phyloP scores from a whole-genome alignment of 306 rosid species.

The Cicer arietinum region DNA sequence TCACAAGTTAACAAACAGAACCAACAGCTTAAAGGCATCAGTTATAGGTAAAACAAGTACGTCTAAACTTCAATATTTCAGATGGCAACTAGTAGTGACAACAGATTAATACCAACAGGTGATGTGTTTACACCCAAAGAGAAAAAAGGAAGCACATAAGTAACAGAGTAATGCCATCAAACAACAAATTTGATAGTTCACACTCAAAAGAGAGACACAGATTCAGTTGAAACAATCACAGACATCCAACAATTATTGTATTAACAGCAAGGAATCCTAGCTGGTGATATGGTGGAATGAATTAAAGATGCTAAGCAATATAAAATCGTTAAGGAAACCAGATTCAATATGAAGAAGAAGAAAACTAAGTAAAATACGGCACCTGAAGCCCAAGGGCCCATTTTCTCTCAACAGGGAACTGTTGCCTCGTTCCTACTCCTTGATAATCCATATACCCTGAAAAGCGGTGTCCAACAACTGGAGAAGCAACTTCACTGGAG shows the following conservation, averaged over 20 bases:
- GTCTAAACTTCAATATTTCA: slow-evolving; percentile 19
- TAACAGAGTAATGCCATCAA: slow-evolving; percentile 32
- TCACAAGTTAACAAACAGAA: slow-evolving; percentile 41
- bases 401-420: slow-evolving; percentile 80
- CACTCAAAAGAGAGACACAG: slow-evolving; percentile 10
- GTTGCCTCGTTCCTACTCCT: slow-evolving; percentile 66
- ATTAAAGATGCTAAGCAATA: slow-evolving; percentile 32
- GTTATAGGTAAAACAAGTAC: slow-evolving; percentile 41
- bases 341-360: not conserved
- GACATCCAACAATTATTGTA: slow-evolving; percentile 34
- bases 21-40: slow-evolving; percentile 35
- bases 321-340: not conserved
- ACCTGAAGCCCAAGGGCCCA: slow-evolving; percentile 99
- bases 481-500: slow-evolving; percentile 59
- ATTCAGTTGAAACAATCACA: slow-evolving; percentile 38
- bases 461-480: slow-evolving; percentile 75
- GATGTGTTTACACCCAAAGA: not conserved
- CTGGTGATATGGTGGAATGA: slow-evolving; percentile 28
- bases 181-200: slow-evolving; percentile 18
- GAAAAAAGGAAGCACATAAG: slow-evolving; percentile 10
- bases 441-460: slow-evolving; percentile 74
- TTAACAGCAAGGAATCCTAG: slow-evolving; percentile 23
- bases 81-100: not conserved
- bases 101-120: slow-evolving; percentile 28
- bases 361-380: slow-evolving; percentile 44